Percentiles rank a stretch among this genome's conserved stretches.
Conservation (phyloP, 306 rosid species). For the Calophaca sinica region DNA sequence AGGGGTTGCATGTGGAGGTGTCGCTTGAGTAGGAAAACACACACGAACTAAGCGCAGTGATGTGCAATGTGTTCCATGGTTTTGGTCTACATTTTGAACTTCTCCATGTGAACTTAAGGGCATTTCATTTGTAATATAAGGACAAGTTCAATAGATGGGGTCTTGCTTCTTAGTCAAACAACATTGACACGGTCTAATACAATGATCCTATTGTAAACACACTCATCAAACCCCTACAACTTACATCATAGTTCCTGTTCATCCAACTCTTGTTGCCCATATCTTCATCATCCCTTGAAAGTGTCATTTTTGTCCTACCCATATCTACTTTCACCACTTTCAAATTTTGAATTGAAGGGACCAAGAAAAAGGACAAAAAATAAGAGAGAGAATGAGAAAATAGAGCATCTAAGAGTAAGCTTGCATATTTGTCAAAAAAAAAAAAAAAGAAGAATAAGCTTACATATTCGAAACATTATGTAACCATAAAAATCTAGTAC, state of each 20-base stretch:
- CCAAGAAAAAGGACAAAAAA: neutral
- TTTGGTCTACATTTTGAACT: conserved; percentile 50
- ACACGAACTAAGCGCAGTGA: conserved; percentile 37
- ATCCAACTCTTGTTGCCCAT: conserved; percentile 41
- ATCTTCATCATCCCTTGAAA: conserved; percentile 9
- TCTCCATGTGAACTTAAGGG: conserved; percentile 58
- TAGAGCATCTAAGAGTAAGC: neutral
- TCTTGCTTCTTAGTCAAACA: conserved; percentile 54
- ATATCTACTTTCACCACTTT: neutral
- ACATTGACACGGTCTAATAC: conserved; percentile 46
- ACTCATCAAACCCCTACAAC: conserved; percentile 37
- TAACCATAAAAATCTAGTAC: too few relatives aligned
- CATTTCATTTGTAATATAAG: conserved; percentile 39
- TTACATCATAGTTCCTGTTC: conserved; percentile 38
- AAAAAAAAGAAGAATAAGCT: neutral
- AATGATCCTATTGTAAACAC: conserved; percentile 26
- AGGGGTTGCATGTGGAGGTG: conserved; percentile 64
- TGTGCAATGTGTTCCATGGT: conserved; percentile 53
- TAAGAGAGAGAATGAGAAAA: neutral
- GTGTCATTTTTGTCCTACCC: neutral
- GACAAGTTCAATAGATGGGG: conserved; percentile 46
- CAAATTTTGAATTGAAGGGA: conserved; percentile 29
- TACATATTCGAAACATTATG: neutral
- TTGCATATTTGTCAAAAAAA: too few relatives aligned
- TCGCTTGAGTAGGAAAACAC: conserved; percentile 55